Conservation (phyloP, 306 rosid species). For the Acmispon strigosus region DNA sequence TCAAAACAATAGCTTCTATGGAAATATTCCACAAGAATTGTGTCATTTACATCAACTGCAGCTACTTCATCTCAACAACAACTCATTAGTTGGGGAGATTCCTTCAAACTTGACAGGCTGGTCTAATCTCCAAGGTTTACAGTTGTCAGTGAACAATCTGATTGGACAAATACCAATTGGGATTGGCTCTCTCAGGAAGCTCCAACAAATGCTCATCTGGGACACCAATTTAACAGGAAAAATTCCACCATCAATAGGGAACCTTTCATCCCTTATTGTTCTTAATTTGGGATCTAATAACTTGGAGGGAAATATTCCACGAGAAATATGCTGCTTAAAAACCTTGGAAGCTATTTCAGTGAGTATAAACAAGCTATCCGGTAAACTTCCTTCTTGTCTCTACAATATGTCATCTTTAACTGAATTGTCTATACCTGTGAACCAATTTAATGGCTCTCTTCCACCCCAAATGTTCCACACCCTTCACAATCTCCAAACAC, state of each 20-base stretch:
- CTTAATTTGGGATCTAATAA: background rate
- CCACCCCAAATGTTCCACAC: conserved; percentile 27
- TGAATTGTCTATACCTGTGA: rapidly evolving
- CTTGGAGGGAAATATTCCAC: conserved; percentile 27
- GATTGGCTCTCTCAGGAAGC: conserved; percentile 18
- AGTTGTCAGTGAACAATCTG: background rate
- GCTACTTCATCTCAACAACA: background rate
- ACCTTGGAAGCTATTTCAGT: background rate
- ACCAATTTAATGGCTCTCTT: conserved; percentile 24
- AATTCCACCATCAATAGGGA: conserved; percentile 31
- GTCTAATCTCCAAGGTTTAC: background rate
- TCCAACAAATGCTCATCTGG: background rate
- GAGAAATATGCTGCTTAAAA: conserved; percentile 4
- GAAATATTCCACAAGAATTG: conserved; percentile 24
- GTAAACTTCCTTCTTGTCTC: conserved; percentile 26
- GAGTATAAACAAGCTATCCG: background rate
- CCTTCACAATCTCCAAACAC: conserved; percentile 17
- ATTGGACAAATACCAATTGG: conserved; percentile 7
- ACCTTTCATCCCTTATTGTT: conserved; percentile 1
- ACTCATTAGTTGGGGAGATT: conserved; percentile 28
- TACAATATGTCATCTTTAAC: conserved; percentile 33
- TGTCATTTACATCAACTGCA: conserved; percentile 10
- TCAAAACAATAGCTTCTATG: conserved; percentile 1
- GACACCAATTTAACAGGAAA: conserved; percentile 19
- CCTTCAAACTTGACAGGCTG: conserved; percentile 31